Evolutionary conservation across 2,329 filamentous ascomycete species (phyloP).

Genomic region (Colletotrichum australisinense): DNA sequence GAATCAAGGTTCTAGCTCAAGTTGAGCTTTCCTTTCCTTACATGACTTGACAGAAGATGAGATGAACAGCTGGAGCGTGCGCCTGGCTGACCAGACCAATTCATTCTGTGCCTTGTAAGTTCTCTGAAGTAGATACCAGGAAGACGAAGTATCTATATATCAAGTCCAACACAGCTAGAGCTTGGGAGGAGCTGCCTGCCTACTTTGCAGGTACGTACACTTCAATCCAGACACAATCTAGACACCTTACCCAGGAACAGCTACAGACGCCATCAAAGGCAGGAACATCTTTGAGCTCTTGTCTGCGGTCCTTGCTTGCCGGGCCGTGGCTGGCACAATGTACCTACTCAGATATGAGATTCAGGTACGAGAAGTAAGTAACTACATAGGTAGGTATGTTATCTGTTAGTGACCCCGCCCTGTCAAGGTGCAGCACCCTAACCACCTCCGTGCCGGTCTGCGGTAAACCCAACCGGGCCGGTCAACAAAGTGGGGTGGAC

Average conservation of each 20-base stretch:
- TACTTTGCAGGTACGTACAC: no score
- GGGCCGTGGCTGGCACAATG: not conserved
- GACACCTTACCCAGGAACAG: not conserved
- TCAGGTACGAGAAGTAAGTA: no score
- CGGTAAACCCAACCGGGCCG: constrained; percentile 29
- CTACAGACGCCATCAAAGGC: not conserved
- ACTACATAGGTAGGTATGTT: not conserved
- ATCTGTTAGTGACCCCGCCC: constrained; percentile 3
- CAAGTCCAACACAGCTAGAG: not conserved
- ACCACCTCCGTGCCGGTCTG: constrained; percentile 9
- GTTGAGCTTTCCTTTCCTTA: not conserved
- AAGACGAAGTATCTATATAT: not conserved
- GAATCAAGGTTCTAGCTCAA: not conserved
- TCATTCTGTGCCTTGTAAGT: not conserved
- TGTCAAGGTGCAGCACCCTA: not conserved
- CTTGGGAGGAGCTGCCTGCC: not conserved
- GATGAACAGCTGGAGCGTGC: not conserved
- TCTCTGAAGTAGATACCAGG: no score
- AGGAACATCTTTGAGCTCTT: not conserved
- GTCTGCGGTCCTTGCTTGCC: not conserved
- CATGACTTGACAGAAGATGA: not conserved
- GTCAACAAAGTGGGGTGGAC: constrained; percentile 25
- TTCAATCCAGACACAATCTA: no score
- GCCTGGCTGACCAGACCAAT: not conserved
- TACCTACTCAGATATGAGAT: no score